Evolutionary conservation across 1,139 yeast genomes (phyloP).

Genomic region (Debaryomyces coudertii): DNA sequence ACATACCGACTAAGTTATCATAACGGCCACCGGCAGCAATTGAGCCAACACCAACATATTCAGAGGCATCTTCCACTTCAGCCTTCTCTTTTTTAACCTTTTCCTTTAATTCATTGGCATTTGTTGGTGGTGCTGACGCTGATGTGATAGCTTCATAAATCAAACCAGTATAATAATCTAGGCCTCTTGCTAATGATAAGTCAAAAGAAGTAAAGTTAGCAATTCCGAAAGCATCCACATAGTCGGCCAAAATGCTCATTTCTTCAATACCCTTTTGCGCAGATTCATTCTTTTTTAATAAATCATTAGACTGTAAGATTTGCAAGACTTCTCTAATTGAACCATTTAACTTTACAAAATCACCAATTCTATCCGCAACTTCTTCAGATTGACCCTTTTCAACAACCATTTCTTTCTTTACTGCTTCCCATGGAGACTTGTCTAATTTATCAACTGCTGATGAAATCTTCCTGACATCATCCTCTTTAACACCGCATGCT

Average conservation of each 20-base stretch:
- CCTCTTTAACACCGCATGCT: constrained; percentile 92
- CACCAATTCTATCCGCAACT: constrained; percentile 91
- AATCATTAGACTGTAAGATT: constrained; percentile 57
- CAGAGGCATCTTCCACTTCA: constrained; percentile 89
- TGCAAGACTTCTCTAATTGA: constrained; percentile 67
- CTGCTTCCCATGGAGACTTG: constrained; percentile 93
- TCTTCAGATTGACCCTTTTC: constrained; percentile 90
- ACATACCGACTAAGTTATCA: constrained; percentile 95
- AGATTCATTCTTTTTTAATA: constrained; percentile 61
- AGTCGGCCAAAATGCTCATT: constrained; percentile 72
- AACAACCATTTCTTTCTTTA: constrained; percentile 84
- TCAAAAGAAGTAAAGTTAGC: constrained; percentile 74
- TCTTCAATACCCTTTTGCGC: constrained; percentile 84
- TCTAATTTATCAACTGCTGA: constrained; percentile 96
- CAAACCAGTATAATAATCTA: constrained; percentile 95
- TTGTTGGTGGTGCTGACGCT: constrained; percentile 91
- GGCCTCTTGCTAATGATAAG: constrained; percentile 92
- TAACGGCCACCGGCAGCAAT: constrained; percentile 99
- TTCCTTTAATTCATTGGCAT: constrained; percentile 67
- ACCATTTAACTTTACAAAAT: constrained; percentile 85
- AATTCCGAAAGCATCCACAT: constrained; percentile 79
- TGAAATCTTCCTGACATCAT: constrained; percentile 89
- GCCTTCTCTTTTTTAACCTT: constrained; percentile 44
- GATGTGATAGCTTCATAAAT: constrained; percentile 95
- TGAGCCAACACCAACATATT: constrained; percentile 96